Conservation (phyloP, 2,329 filamentous ascomycete species). For the Huntiella decipiens region DNA sequence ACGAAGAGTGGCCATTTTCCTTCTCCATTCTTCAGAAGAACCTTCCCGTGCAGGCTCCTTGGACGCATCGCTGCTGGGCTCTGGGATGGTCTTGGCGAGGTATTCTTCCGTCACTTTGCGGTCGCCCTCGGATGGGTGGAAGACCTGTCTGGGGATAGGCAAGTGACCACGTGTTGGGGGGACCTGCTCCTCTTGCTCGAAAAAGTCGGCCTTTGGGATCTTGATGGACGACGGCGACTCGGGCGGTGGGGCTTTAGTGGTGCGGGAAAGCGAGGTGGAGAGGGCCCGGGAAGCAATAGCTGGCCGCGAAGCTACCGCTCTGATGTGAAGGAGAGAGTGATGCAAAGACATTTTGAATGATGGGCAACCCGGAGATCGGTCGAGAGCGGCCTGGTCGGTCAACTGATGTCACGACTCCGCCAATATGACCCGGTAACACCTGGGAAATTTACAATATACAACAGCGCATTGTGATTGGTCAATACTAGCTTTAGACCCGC, state of each 20-base stretch:
- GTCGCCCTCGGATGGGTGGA: slow-evolving; percentile 36
- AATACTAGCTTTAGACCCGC: neutral
- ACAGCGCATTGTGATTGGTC: slow-evolving; percentile 2
- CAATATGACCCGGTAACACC: neutral
- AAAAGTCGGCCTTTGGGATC: slow-evolving; percentile 59
- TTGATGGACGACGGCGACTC: slow-evolving; percentile 80
- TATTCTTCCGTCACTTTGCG: slow-evolving; percentile 45
- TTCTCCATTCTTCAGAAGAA: slow-evolving; percentile 40
- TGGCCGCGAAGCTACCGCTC: neutral
- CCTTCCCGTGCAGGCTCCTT: slow-evolving; percentile 20
- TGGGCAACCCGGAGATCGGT: neutral
- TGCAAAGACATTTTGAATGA: slow-evolving; percentile 2
- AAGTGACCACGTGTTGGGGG: slow-evolving; percentile 53
- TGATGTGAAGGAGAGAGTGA: neutral
- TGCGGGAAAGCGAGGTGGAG: neutral
- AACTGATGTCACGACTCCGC: neutral
- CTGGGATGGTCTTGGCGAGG: slow-evolving; percentile 37
- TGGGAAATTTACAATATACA: neutral
- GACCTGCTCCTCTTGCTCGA: slow-evolving; percentile 27
- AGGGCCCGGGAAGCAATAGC: neutral
- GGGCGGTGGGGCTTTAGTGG: slow-evolving; percentile 36
- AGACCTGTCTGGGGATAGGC: slow-evolving; percentile 66
- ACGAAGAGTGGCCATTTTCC: slow-evolving; percentile 50
- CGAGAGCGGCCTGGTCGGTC: neutral
- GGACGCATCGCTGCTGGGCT: slow-evolving; percentile 26